phyloP scores from a whole-genome alignment of 2,329 filamentous ascomycete species.

The Stromatinia cepivora region DNA sequence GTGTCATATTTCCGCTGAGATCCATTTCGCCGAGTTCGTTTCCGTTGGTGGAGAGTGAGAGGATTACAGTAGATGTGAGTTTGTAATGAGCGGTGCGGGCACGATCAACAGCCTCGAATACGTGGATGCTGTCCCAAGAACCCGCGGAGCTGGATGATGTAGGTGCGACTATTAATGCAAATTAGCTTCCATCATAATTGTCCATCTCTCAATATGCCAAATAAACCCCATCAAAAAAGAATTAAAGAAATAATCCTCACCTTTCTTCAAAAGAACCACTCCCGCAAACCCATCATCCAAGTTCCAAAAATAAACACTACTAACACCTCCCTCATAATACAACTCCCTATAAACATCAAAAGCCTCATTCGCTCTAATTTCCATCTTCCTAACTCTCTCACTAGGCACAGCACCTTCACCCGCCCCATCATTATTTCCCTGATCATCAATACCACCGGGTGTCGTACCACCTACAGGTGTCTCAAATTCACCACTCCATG shows the following conservation, averaged over 20 bases:
- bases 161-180: conserved; percentile 56
- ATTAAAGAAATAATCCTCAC: conserved; percentile 48
- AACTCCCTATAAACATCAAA: conserved; percentile 96
- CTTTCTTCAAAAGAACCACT: conserved; percentile 93
- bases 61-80: conserved; percentile 93
- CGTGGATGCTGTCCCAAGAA: conserved; percentile 97
- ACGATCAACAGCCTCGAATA: conserved; percentile 93
- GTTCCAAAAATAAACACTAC: conserved; percentile 97
- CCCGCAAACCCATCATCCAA: conserved; percentile 97
- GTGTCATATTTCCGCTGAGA: conserved; percentile 95
- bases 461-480: conserved; percentile 74
- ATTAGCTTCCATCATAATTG: conserved; percentile 13
- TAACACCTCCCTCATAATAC: conserved; percentile 95
- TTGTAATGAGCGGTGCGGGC: conserved; percentile 94
- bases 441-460: conserved; percentile 51
- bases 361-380: conserved; percentile 89
- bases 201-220: not conserved
- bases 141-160: conserved; percentile 68
- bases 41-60: conserved; percentile 73
- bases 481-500: conserved; percentile 99
- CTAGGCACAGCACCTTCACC: conserved; percentile 84
- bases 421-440: conserved; percentile 56
- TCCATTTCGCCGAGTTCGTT: conserved; percentile 80
- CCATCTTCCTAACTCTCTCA: conserved; percentile 89
- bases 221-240: not conserved